Conservation (phyloP, 208 protist genomes). For the Wallacemonas sp. region DNA sequence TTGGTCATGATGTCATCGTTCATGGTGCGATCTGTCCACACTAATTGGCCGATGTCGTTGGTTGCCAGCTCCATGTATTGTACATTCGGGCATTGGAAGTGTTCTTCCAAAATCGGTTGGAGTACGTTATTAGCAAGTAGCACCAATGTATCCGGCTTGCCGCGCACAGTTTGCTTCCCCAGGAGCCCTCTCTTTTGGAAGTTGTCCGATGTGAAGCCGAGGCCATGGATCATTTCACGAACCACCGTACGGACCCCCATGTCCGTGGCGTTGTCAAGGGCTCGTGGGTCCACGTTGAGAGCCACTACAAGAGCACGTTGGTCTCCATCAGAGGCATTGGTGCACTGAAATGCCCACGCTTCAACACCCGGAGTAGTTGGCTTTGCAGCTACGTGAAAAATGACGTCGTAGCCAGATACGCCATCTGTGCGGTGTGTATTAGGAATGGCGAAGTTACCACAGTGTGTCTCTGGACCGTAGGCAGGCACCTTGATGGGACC, state of each 20-base stretch:
- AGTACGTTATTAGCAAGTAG: slow-evolving; percentile 2
- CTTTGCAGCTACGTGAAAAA: slow-evolving; percentile 18
- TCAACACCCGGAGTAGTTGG: not conserved
- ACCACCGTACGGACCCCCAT: slow-evolving; percentile 19
- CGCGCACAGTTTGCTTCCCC: not conserved
- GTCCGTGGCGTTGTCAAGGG: not conserved
- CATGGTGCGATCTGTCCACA: slow-evolving; percentile 39
- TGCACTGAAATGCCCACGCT: slow-evolving; percentile 21
- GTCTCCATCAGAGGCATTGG: not conserved
- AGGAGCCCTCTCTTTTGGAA: slow-evolving; percentile 7
- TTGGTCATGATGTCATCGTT: slow-evolving; percentile 35
- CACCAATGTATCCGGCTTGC: not conserved
- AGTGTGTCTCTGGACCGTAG: not conserved
- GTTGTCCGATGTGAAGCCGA: slow-evolving; percentile 23
- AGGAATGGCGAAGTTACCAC: slow-evolving; percentile 14
- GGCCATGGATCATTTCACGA: slow-evolving; percentile 40
- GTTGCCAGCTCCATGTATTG: slow-evolving; percentile 52
- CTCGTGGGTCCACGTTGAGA: slow-evolving; percentile 20
- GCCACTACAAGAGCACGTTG: slow-evolving; percentile 23
- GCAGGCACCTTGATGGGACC: slow-evolving; percentile 18
- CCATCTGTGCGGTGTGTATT: not conserved
- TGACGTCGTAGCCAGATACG: slow-evolving; percentile 11
- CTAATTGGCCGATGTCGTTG: slow-evolving; percentile 33
- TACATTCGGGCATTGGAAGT: slow-evolving; percentile 46
- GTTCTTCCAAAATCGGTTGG: slow-evolving; percentile 10